phyloP scores from a whole-genome alignment of 202 grass and related monocot genomes.

The Carex arenaria region DNA sequence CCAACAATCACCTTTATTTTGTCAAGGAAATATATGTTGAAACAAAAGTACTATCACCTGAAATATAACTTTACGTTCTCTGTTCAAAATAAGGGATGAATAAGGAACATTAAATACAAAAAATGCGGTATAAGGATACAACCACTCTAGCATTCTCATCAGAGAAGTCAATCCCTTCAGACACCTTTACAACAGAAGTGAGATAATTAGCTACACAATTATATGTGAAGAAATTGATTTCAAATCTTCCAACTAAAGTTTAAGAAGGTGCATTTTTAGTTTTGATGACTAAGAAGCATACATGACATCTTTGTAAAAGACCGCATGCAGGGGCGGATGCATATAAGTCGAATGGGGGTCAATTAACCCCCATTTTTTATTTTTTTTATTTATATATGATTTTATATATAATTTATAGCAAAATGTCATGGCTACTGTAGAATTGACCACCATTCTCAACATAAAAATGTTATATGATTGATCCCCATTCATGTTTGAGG shows the following conservation, averaged over 20 bases:
- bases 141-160: constrained; percentile 96
- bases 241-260: neutral
- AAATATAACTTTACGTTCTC: neutral
- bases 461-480: too few species aligned
- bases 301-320: neutral
- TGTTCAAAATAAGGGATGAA: neutral
- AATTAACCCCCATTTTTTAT: too few species aligned
- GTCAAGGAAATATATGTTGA: constrained; percentile 60
- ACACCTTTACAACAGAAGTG: constrained; percentile 56
- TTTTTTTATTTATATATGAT: too few species aligned
- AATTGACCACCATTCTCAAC: too few species aligned
- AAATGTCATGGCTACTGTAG: too few species aligned
- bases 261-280: neutral
- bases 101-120: neutral
- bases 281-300: neutral
- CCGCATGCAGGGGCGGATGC: neutral
- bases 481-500: too few species aligned
- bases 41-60: neutral
- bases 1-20: constrained; percentile 86
- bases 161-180: constrained; percentile 95
- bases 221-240: neutral
- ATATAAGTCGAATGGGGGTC: too few species aligned
- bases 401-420: too few species aligned
- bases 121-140: constrained; percentile 61
- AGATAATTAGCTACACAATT: constrained; percentile 30